Percentiles rank a stretch among this genome's conserved stretches.
Evolutionary conservation across 129 eudicot genomes (phyloP).

Genomic region (Arctium lappa): DNA sequence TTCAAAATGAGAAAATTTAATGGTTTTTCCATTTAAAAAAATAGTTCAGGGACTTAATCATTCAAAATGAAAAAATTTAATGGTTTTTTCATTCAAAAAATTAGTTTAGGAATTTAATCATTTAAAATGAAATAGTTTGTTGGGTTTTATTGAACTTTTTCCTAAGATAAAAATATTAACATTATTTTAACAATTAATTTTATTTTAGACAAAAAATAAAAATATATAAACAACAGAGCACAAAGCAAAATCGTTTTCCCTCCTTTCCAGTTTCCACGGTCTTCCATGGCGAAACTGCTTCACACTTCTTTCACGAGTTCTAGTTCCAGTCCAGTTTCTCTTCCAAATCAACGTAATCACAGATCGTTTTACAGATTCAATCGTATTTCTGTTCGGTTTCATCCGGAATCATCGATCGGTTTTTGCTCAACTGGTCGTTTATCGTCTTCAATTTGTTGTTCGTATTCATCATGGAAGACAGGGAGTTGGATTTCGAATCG

Average conservation of each 20-base stretch:
- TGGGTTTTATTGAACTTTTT: no score
- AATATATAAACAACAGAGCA: not conserved
- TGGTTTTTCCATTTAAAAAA: no score
- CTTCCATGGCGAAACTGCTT: conserved; percentile 53
- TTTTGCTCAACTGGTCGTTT: conserved; percentile 12
- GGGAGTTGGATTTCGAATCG: conserved; percentile 39
- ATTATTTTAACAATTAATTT: not conserved
- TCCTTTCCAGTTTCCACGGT: conserved; percentile 31
- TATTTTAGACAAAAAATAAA: not conserved
- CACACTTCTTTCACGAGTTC: conserved; percentile 44
- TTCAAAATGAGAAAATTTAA: no score
- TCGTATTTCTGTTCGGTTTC: conserved; percentile 22
- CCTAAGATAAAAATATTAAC: no score
- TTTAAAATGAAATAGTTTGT: no score
- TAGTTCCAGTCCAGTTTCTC: conserved; percentile 39
- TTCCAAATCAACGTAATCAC: conserved; percentile 27
- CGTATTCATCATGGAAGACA: conserved; percentile 21
- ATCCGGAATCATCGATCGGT: conserved; percentile 11
- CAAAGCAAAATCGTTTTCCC: conserved; percentile 21
- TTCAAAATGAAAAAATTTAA: no score
- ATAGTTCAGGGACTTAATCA: no score
- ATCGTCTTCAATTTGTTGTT: conserved; percentile 32
- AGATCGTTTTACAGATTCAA: conserved; percentile 24
- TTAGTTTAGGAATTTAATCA: no score
- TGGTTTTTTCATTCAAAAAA: no score